A percentile compares a stretch with the other conserved stretches of the same genome.
Evolutionary conservation across 169 alveolate species (phyloP).

Genomic region (Amoebophrya sp.): DNA sequence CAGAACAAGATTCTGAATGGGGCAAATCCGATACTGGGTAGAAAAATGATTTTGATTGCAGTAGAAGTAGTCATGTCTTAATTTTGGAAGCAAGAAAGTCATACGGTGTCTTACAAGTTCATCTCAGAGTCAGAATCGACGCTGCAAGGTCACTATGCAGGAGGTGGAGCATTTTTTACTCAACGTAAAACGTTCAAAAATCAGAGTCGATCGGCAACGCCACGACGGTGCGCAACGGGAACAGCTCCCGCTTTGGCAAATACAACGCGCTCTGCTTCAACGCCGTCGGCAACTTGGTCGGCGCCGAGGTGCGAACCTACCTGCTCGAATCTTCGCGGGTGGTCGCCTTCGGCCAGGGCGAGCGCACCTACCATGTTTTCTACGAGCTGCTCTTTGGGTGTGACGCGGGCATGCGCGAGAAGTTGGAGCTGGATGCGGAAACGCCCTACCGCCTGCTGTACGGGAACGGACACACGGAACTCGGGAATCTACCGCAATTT

Average conservation of each 20-base stretch:
- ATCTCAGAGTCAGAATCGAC: too few relatives aligned
- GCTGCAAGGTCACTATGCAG: too few relatives aligned
- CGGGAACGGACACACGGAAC: neutral
- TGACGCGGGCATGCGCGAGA: neutral
- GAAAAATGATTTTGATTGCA: too few relatives aligned
- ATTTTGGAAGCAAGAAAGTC: too few relatives aligned
- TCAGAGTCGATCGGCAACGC: conserved; percentile 61
- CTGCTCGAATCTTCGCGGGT: neutral
- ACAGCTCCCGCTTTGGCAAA: conserved; percentile 74
- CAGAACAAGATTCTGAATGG: neutral
- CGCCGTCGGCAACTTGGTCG: neutral
- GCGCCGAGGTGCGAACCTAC: conserved; percentile 9
- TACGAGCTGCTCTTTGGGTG: conserved; percentile 76
- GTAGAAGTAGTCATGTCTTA: too few relatives aligned
- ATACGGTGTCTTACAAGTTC: too few relatives aligned
- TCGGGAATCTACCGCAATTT: neutral
- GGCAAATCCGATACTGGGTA: conserved; percentile 13
- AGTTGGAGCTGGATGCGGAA: neutral
- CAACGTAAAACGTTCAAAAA: neutral
- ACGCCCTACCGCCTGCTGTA: neutral
- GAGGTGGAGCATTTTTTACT: too few relatives aligned
- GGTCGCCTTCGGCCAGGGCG: neutral
- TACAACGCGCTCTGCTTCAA: conserved; percentile 51
- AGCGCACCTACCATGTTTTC: conserved; percentile 81
- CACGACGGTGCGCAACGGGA: conserved; percentile 67